A percentile compares a stretch with the other conserved stretches of the same genome.
Evolutionary conservation across 768 basidiomycete genomes (phyloP).

Genomic region (Suillus plorans): DNA sequence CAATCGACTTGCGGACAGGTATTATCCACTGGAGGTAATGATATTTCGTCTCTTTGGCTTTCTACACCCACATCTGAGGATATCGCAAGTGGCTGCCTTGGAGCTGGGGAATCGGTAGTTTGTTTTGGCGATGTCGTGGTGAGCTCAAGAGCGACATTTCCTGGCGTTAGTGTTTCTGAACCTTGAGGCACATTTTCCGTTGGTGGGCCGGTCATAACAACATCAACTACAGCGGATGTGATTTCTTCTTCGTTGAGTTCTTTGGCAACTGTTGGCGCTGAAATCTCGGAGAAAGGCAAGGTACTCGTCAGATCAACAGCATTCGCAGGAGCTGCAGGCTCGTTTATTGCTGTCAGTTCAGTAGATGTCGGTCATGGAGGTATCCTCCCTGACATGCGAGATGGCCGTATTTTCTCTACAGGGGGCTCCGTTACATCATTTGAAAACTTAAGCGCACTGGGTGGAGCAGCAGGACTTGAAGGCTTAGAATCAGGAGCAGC

Average conservation of each 20-base stretch:
- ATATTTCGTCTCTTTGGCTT: neutral
- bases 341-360: neutral
- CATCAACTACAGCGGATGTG: neutral
- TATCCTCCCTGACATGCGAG: conserved; percentile 2
- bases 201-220: neutral
- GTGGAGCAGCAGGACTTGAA: neutral
- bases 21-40: neutral
- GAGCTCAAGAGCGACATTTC: neutral
- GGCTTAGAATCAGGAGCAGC: neutral
- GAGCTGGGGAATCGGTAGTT: neutral
- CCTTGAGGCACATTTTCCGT: neutral
- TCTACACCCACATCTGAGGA: neutral
- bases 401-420: neutral
- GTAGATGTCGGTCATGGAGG: neutral
- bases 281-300: neutral
- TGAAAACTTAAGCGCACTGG: no score
- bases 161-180: neutral
- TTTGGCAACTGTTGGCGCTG: neutral
- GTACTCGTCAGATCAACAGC: neutral
- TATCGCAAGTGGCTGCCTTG: neutral
- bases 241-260: neutral
- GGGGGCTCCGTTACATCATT: neutral
- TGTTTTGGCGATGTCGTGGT: neutral
- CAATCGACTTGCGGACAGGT: neutral
- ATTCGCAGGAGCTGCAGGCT: neutral